phyloP scores from a whole-genome alignment of 306 rosid species.

The Cajanus cajan region DNA sequence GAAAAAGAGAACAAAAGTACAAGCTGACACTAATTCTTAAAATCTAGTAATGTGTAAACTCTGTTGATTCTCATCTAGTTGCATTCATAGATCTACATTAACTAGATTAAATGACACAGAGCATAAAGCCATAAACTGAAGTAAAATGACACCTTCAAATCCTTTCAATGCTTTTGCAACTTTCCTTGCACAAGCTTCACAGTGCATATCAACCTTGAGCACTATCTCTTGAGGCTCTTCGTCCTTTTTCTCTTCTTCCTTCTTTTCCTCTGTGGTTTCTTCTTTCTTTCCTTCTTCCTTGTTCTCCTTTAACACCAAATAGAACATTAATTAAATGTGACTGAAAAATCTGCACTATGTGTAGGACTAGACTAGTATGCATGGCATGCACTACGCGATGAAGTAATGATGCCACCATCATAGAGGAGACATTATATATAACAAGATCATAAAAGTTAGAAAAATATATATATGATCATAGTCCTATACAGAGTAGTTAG shows the following conservation, averaged over 20 bases:
- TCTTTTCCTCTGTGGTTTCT: conserved; percentile 48
- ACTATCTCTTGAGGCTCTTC: conserved; percentile 66
- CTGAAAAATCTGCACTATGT: background rate
- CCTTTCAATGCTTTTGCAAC: conserved; percentile 86
- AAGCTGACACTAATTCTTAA: background rate
- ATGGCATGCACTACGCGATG: background rate
- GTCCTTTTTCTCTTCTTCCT: conserved; percentile 44
- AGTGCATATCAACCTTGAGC: conserved; percentile 94
- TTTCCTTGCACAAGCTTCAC: conserved; percentile 95
- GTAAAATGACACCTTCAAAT: conserved; percentile 74
- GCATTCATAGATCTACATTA: background rate
- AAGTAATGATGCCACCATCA: background rate
- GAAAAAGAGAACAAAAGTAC: conserved; percentile 17
- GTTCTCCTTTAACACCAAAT: conserved; percentile 39
- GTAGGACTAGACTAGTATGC: background rate
- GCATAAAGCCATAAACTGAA: background rate
- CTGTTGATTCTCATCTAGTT: background rate
- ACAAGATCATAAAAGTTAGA: conserved; percentile 11
- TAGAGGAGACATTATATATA: background rate
- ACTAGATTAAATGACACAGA: background rate
- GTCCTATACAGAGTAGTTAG: background rate
- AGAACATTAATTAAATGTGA: conserved; percentile 9
- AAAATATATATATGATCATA: background rate
- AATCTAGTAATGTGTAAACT: conserved; percentile 8
- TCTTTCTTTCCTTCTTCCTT: conserved; percentile 38